Percentiles rank a stretch among this genome's conserved stretches.
phyloP scores from a whole-genome alignment of 352 stramenopile species.

The Phytophthora lateralis region DNA sequence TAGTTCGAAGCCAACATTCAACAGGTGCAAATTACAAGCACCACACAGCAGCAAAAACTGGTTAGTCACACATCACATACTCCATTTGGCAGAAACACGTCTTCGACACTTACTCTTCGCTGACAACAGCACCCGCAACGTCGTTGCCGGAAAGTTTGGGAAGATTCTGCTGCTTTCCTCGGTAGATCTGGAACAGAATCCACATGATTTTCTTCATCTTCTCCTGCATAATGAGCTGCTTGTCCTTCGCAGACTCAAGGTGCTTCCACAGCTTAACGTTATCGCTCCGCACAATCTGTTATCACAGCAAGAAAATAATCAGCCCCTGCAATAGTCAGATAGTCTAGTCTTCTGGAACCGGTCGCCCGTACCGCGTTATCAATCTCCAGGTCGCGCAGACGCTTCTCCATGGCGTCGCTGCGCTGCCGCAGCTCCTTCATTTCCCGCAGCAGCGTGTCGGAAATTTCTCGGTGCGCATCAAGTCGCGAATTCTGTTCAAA shows the following conservation, averaged over 20 bases:
- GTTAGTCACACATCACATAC: constrained; percentile 30
- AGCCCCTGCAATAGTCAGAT: neutral
- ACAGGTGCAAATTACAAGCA: constrained; percentile 28
- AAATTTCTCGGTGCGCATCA: constrained; percentile 78
- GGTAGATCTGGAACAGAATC: constrained; percentile 91
- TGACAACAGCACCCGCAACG: constrained; percentile 53
- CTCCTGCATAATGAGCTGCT: constrained; percentile 90
- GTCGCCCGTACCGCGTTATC: constrained; percentile 76
- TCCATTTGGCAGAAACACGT: constrained; percentile 2
- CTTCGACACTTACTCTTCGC: constrained; percentile 77
- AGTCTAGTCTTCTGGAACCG: neutral
- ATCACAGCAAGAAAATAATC: constrained; percentile 5
- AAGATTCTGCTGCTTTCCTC: constrained; percentile 75
- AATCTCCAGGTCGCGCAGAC: constrained; percentile 81
- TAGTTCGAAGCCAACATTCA: constrained; percentile 52
- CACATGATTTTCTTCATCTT: constrained; percentile 94
- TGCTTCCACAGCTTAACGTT: constrained; percentile 91
- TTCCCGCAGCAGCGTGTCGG: constrained; percentile 77
- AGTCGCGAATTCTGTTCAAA: constrained; percentile 61
- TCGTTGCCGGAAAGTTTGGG: constrained; percentile 78
- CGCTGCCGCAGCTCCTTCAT: constrained; percentile 85
- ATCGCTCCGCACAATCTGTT: constrained; percentile 83
- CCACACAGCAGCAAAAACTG: constrained; percentile 39
- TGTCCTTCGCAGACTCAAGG: constrained; percentile 83
- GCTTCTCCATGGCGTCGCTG: constrained; percentile 90